These are phyloP conservation scores for Fusarium clavum DNA, from an alignment of 2,329 filamentous ascomycete species.

Conservation along the genomic window DNA sequence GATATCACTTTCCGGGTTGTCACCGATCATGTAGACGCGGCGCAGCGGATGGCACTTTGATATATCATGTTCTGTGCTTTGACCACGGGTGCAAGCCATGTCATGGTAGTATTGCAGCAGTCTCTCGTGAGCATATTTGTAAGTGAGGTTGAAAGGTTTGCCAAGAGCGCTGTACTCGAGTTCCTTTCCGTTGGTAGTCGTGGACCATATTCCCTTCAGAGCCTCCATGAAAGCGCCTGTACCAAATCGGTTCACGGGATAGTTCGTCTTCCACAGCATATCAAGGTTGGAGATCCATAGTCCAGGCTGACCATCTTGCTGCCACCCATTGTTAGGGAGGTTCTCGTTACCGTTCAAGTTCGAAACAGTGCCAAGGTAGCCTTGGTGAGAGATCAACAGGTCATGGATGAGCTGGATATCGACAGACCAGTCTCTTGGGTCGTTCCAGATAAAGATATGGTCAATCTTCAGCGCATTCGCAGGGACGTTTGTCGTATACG, in stretches of 20 bases:
- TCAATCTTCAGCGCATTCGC: conserved; percentile 77
- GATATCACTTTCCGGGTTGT: conserved; percentile 92
- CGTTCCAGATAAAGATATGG: conserved; percentile 93
- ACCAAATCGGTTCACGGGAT: conserved; percentile 86
- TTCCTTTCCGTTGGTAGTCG: conserved; percentile 72
- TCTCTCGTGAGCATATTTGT: conserved; percentile 81
- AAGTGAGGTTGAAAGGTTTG: conserved; percentile 83
- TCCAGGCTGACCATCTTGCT: conserved; percentile 81
- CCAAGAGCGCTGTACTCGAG: conserved; percentile 78
- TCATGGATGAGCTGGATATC: conserved; percentile 89
- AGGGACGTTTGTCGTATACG: conserved; percentile 52
- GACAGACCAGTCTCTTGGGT: conserved; percentile 94
- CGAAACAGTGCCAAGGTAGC: conserved; percentile 84
- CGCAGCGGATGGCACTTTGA: conserved; percentile 64
- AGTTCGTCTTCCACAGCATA: conserved; percentile 86
- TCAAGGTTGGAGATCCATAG: conserved; percentile 94
- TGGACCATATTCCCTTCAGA: conserved; percentile 81
- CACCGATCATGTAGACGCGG: conserved; percentile 93
- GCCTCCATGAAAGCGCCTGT: conserved; percentile 92
- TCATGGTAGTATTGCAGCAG: conserved; percentile 64
- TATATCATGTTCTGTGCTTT: conserved; percentile 21
- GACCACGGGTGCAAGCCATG: conserved; percentile 38
- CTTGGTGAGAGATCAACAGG: conserved; percentile 80
- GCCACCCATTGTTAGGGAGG: conserved; percentile 81
- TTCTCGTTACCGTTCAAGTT: conserved; percentile 72